Base-by-base conservation (phyloP, 2,329 filamentous ascomycete species). In the Colletotrichum lupini region DNA sequence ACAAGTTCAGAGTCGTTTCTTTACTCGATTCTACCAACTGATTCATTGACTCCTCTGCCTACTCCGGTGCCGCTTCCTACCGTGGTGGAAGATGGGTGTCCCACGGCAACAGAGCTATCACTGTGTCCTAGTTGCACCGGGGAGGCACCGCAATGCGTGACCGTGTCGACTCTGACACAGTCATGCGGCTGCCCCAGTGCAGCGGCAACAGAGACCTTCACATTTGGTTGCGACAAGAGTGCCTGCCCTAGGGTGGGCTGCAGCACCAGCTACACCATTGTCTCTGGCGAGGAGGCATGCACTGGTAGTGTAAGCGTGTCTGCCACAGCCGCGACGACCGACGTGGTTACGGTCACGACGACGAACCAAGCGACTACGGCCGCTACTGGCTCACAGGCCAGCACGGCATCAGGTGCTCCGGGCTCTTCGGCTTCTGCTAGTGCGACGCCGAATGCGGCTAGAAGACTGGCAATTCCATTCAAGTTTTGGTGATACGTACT, bases 101-200 rank as follows among this genome's bases (percentile, higher is more conserved):
- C 82, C 24, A 83, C 82, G 11, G 79, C 82, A 5, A 83, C 81
- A 1, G 65, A 76, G 8, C 80, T 79, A 7, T 55, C 73, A 4
- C 77, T 78, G n/a, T 84, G 82, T 76, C 78, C 79, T 14, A 82
- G 80, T 1, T 84, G 82, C 72, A 58, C 78, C 42, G 19, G 42
- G 5, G 42, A 49, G 1, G 72, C 78, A 26, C 80, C 78, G 12
- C 61, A 77, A 66, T 84, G 82, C 60, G 66, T 83, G 49, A 73
- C 35, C 2, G 30, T 80, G 24, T 74, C 75, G 32, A 83, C 81
- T 5, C 64, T 83, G 22, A 80, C 77, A 24, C 80, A 79, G 11
- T 76, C 76, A 4, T 81, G 81, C 68, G 81, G 80, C 32, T 84
- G 82, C 59, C 80, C 81, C 1, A 60, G 72, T 6, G 77, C 69